A percentile compares a stretch with the other conserved stretches of the same genome.
These are phyloP conservation scores for Euphorbia schlechtendalii DNA, from an alignment of 441 rosid genomes.

Conservation along the genomic window DNA sequence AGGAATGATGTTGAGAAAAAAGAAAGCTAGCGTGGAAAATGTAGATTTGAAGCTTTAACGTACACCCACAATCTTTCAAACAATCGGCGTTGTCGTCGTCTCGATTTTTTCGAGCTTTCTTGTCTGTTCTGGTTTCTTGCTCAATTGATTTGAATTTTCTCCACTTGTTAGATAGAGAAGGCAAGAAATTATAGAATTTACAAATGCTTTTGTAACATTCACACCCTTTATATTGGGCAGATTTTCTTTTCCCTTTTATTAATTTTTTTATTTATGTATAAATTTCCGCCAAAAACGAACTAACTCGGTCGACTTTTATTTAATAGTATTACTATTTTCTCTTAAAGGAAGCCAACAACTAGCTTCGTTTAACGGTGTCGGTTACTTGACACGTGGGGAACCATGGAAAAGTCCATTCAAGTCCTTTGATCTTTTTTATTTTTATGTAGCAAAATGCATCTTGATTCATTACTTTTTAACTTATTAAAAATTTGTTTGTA, in stretches of 20 bases:
- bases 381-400: not conserved
- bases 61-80: slow-evolving; percentile 29
- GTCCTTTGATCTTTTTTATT: too few species aligned
- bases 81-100: slow-evolving; percentile 1
- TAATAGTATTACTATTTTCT: not conserved
- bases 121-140: not conserved
- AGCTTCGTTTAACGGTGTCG: slow-evolving; percentile 3
- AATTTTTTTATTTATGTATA: not conserved
- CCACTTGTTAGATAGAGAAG: not conserved
- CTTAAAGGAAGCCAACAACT: not conserved
- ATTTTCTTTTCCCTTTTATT: not conserved
- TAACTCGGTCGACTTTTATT: not conserved
- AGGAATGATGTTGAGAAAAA: not conserved
- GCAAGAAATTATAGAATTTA: slow-evolving; percentile 6
- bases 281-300: not conserved
- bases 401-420: too few species aligned
- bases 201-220: slow-evolving; percentile 20
- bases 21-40: slow-evolving; percentile 12
- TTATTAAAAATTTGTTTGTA: too few species aligned
- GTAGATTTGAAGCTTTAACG: slow-evolving; percentile 23
- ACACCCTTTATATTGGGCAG: slow-evolving; percentile 1
- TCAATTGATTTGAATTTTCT: not conserved
- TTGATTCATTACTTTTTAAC: too few species aligned
- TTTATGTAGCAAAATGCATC: too few species aligned
- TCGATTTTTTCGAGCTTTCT: not conserved